phyloP scores from a whole-genome alignment of 1,284 basidiomycete species.

The Heterobasidion occidentale region DNA sequence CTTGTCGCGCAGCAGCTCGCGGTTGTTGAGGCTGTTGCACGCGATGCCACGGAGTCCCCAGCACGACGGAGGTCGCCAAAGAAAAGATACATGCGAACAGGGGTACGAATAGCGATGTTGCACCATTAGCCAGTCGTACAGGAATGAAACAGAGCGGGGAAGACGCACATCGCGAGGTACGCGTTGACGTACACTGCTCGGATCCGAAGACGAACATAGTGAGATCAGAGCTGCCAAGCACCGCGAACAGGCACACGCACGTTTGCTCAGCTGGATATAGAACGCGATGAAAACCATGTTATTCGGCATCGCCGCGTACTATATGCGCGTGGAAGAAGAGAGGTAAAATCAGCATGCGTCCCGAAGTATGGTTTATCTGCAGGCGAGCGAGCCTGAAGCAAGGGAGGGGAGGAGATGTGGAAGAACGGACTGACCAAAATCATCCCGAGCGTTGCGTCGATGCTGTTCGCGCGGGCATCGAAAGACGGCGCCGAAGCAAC shows the following conservation, averaged over 20 bases:
- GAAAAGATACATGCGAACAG: no score
- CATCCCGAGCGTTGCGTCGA: slow-evolving; percentile 36
- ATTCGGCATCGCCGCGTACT: slow-evolving; percentile 38
- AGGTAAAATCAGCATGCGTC: not conserved
- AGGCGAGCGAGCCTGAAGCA: no score
- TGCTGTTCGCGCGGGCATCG: slow-evolving; percentile 17
- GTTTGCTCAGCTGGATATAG: slow-evolving; percentile 42
- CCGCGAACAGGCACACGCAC: slow-evolving; percentile 22
- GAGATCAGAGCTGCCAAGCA: not conserved
- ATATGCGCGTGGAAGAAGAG: not conserved
- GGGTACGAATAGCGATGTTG: not conserved
- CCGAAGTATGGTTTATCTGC: no score
- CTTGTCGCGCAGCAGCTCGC: slow-evolving; percentile 28
- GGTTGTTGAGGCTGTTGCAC: slow-evolving; percentile 30
- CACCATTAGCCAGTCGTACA: not conserved
- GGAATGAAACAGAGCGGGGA: not conserved
- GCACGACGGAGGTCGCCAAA: not conserved
- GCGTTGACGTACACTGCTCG: slow-evolving; percentile 41
- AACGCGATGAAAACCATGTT: slow-evolving; percentile 46
- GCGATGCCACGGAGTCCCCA: not conserved
- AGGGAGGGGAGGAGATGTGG: no score
- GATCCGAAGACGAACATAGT: not conserved
- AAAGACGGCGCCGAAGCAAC: not conserved
- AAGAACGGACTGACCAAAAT: slow-evolving; percentile 21
- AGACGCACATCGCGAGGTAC: slow-evolving; percentile 34